Evolutionary conservation across 2,329 filamentous ascomycete genomes (phyloP).

Genomic region (Calonectria leucothoes): DNA sequence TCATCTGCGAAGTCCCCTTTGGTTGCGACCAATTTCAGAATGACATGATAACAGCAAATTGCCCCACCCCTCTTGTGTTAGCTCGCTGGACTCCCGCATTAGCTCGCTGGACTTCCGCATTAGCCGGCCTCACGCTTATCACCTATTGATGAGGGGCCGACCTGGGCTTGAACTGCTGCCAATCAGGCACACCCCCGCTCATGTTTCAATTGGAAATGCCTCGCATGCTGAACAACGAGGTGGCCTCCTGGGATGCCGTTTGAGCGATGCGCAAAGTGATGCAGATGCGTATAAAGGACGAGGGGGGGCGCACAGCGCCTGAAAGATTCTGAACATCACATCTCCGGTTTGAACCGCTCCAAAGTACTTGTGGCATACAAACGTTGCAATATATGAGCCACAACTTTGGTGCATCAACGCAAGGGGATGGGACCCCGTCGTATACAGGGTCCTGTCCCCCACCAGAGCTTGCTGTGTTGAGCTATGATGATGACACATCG

Average conservation of each 20-base stretch:
- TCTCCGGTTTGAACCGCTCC: not conserved
- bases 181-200: not conserved
- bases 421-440: not conserved
- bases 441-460: not conserved
- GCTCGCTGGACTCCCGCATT: not conserved
- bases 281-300: not conserved
- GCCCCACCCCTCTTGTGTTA: not conserved
- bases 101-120: not conserved
- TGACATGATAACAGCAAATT: not conserved
- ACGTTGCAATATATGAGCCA: not conserved
- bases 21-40: not conserved
- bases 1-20: not conserved
- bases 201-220: not conserved
- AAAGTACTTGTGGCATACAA: not conserved
- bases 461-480: not conserved
- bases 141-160: too few relatives aligned
- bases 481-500: not conserved
- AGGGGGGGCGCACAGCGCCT: not conserved
- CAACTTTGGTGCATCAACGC: not conserved
- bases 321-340: too few relatives aligned
- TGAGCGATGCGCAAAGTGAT: too few relatives aligned
- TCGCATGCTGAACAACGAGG: not conserved
- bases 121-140: not conserved
- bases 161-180: too few relatives aligned
- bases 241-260: too few relatives aligned